Evolutionary conservation across 495 filamentous ascomycete genomes (phyloP).

Genomic region (Diplogelasinospora grovesii): DNA sequence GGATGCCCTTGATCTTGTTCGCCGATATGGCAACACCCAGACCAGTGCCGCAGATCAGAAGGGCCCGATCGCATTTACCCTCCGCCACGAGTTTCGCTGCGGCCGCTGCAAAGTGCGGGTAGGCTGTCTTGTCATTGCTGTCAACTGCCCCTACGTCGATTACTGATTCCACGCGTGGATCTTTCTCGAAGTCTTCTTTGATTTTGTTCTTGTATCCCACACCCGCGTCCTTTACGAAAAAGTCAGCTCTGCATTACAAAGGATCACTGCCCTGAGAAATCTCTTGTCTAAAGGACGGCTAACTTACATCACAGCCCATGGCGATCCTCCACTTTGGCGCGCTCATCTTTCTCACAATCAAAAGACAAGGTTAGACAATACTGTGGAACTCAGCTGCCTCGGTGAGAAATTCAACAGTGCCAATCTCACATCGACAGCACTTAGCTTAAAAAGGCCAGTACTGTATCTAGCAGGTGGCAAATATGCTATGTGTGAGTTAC

Average conservation of each 20-base stretch:
- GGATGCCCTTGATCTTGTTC: constrained; percentile 80
- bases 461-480: no score
- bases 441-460: constrained; percentile 8
- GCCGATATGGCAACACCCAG: constrained; percentile 79
- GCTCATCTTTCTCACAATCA: constrained; percentile 27
- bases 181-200: constrained; percentile 60
- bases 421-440: no score
- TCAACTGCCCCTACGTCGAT: constrained; percentile 60
- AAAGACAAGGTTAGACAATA: no score
- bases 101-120: constrained; percentile 71
- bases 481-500: no score
- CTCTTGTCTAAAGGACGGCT: constrained; percentile 9
- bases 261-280: no score
- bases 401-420: no score
- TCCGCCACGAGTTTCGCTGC: constrained; percentile 59
- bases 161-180: constrained; percentile 61
- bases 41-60: constrained; percentile 83
- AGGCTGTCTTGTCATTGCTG: constrained; percentile 77
- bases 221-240: constrained; percentile 58
- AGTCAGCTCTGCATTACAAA: no score
- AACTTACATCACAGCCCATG: constrained; percentile 42
- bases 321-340: constrained; percentile 41
- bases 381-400: no score
- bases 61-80: constrained; percentile 68
- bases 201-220: constrained; percentile 72